These are phyloP conservation scores for Nadsonia commutata DNA, from an alignment of 1,139 yeast genomes.

Conservation along the genomic window DNA sequence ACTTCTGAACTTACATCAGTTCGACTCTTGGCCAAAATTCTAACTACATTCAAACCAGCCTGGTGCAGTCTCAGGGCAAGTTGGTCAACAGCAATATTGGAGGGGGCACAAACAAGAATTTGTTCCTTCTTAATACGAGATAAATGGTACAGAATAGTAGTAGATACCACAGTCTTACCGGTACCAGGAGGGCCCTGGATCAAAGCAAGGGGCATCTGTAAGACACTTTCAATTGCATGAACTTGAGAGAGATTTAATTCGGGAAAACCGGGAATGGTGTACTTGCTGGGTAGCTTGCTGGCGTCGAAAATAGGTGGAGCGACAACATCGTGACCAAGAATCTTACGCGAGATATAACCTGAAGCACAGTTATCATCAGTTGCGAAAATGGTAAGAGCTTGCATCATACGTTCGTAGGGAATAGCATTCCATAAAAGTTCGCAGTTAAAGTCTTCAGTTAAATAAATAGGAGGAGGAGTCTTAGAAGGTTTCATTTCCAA, in stretches of 20 bases:
- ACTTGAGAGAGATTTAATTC: constrained; percentile 65
- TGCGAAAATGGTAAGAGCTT: constrained; percentile 62
- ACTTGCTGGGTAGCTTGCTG: constrained; percentile 35
- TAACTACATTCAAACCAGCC: constrained; percentile 60
- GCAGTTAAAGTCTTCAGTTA: constrained; percentile 59
- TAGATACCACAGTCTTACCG: constrained; percentile 90
- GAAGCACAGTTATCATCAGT: constrained; percentile 56
- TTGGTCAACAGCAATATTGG: constrained; percentile 92
- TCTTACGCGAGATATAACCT: constrained; percentile 61
- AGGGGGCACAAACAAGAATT: constrained; percentile 85
- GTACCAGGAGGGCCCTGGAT: constrained; percentile 99
- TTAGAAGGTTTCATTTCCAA: constrained; percentile 42
- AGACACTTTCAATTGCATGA: constrained; percentile 59
- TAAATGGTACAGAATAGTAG: constrained; percentile 72
- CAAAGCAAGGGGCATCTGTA: constrained; percentile 63
- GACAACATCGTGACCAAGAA: constrained; percentile 64
- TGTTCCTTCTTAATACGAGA: constrained; percentile 33
- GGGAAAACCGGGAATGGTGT: constrained; percentile 55
- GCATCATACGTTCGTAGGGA: constrained; percentile 72
- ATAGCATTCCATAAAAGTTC: constrained; percentile 87
- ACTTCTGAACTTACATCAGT: constrained; percentile 28
- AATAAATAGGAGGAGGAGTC: constrained; percentile 42
- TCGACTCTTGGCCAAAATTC: constrained; percentile 62
- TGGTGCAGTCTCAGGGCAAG: constrained; percentile 54
- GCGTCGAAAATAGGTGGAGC: constrained; percentile 11